phyloP scores from a whole-genome alignment of 2,329 filamentous ascomycete species.

The Orbilia ellipsospora region DNA sequence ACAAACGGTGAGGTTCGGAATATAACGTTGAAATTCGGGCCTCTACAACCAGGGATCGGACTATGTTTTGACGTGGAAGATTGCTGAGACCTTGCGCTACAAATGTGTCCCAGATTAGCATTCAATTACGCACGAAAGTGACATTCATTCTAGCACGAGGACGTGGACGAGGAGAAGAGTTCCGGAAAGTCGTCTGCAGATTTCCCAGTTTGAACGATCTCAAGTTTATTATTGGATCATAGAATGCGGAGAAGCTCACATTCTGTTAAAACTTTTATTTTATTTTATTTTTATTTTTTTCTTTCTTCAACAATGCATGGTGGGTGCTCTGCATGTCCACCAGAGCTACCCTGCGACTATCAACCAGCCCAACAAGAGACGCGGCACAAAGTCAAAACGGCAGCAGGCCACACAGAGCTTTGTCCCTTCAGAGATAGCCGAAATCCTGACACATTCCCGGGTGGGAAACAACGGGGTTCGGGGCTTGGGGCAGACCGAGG shows the following conservation, averaged over 20 bases:
- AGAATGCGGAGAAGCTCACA: constrained; percentile 53
- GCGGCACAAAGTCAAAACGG: constrained; percentile 50
- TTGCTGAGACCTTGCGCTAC: constrained; percentile 31
- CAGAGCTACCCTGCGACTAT: constrained; percentile 25
- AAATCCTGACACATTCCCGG: constrained; percentile 33
- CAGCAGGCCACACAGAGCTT: constrained; percentile 42
- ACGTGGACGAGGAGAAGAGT: constrained; percentile 37
- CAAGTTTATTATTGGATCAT: constrained; percentile 46
- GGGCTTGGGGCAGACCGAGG: constrained; percentile 48
- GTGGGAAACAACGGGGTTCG: constrained; percentile 40
- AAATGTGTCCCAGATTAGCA: constrained; percentile 24
- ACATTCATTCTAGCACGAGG: not conserved
- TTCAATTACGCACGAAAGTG: constrained; percentile 27
- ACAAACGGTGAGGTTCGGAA: too few relatives aligned
- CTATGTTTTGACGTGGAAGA: constrained; percentile 4
- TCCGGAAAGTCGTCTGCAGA: constrained; percentile 47
- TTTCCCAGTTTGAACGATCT: constrained; percentile 36
- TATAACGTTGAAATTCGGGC: not conserved
- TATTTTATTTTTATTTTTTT: constrained; percentile 3
- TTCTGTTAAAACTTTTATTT: constrained; percentile 7
- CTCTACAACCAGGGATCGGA: not conserved
- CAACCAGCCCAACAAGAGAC: constrained; percentile 24
- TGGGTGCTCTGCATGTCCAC: too few relatives aligned
- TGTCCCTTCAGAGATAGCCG: constrained; percentile 50
- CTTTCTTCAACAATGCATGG: too few relatives aligned